Base-by-base conservation (phyloP, 2,329 filamentous ascomycete genomes). In the Pestalotiopsis sp. region DNA sequence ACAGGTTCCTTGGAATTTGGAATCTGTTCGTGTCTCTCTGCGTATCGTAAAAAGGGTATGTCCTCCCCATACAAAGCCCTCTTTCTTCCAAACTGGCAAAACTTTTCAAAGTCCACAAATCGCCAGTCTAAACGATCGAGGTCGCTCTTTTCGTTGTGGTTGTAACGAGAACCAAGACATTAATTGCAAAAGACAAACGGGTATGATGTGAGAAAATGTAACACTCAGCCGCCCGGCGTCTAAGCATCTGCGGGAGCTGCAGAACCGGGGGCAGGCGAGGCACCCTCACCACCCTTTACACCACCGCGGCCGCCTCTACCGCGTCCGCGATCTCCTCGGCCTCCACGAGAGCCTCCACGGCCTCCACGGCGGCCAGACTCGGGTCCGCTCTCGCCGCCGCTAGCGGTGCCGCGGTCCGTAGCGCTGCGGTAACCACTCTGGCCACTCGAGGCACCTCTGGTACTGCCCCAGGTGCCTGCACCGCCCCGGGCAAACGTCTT, bases 401-500 rank as follows among this genome's bases (percentile, higher is more conserved):
- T 79, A 71, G 76, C 72, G 17, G 75, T 66, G 49, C 77, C 90
- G 70, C 91, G 95, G 69, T 93, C 93, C 66, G 90, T 93, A 67
- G 92, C 93, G 77, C 94, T 97, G 74, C 93, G 91, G 83, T 97
- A 97, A 69, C 93, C 94, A 74, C 92, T 92, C 72, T 85, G 85
- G 36, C 84, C 83, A 63, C 90, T 89, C 66, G 91, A 89, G 62
- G 36, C 62, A 4, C 92, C 87, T 72, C 85, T 84, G 79, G 87
- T 92, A 76, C 85, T 87, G 61, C 90, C 90, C 89, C 90, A 92
- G 74, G 85, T 91, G 61, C 89, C 90, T 45, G 90, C 89, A 67
- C 90, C 90, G 66, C 90, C 90, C 62, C 92, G 89, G 73, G 79
- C 87, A 76, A 85, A 89, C 27, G 84, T 77, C 75, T 87, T 88